Base-by-base conservation (phyloP, 305 asterid species). In the Solanum hybrid region DNA sequence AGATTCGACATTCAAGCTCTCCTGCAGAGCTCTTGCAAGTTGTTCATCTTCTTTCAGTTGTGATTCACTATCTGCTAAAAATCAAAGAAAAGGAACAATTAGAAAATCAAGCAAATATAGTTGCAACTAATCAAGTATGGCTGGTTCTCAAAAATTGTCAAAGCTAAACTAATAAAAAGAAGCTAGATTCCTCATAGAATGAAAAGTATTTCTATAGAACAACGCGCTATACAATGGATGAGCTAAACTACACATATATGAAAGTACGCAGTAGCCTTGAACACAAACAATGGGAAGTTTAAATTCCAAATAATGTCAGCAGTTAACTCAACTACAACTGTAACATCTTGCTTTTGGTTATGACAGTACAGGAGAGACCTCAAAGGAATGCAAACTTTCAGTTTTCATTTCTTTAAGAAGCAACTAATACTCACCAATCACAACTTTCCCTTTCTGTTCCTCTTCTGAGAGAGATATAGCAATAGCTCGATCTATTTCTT, bases 381-480 rank as follows among this genome's bases (percentile, higher is more conserved):
- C 88, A 11, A 29, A 6, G 12, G 76, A 45, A 84, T 84, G 76
- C 22, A 84, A 51, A 29, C 88, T 84, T 84, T 84, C 88, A 51
- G 17, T 84, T 84, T 84, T 51, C 76, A 31, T 84, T 51, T 84
- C 76, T 5, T 84, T 29, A 51, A 20, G 45, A 51, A 31, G 76
- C 76, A 51, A 84, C 41, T 29, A 87, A 68, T 75, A 91, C 98
- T 92, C 91, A 97, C 99, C 96, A 81, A 92, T 89, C 79, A 92
- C 90, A 89, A 91, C 76, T 90, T 93, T 94, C 86, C 94, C 96
- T 94, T 89, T 95, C 61, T 91, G 95, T 87, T 96, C 97, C 91
- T 95, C 98, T 88, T 97, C 98, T 70, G 95, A 92, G 91, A 95
- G 97, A 83, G 99, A 97, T 90, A 96, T 90, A 83, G 99, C 98